Evolutionary conservation across 768 basidiomycete species (phyloP), one percentile per base, ranked within the genome.

Genomic region (Leccinum incarnatum): DNA sequence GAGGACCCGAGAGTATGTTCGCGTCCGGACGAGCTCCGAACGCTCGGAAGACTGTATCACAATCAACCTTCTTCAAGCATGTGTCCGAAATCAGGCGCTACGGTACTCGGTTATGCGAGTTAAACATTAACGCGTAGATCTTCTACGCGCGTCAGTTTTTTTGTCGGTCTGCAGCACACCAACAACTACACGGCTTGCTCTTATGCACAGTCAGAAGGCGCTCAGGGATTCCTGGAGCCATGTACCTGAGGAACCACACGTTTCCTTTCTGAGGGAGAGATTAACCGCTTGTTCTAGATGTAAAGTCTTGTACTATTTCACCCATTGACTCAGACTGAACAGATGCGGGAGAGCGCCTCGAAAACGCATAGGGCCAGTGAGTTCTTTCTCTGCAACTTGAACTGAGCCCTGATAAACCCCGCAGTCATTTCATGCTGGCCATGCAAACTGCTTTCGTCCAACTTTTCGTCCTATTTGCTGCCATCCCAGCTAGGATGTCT

Each of bases 401-500:
- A 54, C 5, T 30, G n/a, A 14, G 19, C 15, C 37, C 54, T 19
- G 51, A 25, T 25, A 25, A 47, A 37, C 30, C 34, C 49, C 52
- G 7, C 60, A 93, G 90, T 48, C 81, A 81, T 29, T 84, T 91
- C 58, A 73, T 77, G 29, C 75, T 85, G 25, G 81, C 82, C 32
- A 81, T 93, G 78, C 87, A 87, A 67, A 80, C 83, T n/a, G 85
- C 88, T 15, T 93, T 93, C 65, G 75, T 88, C 12, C 87, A 88
- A 60, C 68, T 89, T 19, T 71, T 86, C 19, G 67, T 93, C 50
- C 75, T 83, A 5, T 76, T 92, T 45, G 75, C 78, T 23, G 88
- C 84, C 11, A 79, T 89, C 37, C 73, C 80, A 46, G 86, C 87
- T 3, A 80, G 90, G 56, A 70, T 89, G 67, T 74, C 72, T 29